Conservation (phyloP, 148 eudicot genomes). For the Hydrangea macrophylla region DNA sequence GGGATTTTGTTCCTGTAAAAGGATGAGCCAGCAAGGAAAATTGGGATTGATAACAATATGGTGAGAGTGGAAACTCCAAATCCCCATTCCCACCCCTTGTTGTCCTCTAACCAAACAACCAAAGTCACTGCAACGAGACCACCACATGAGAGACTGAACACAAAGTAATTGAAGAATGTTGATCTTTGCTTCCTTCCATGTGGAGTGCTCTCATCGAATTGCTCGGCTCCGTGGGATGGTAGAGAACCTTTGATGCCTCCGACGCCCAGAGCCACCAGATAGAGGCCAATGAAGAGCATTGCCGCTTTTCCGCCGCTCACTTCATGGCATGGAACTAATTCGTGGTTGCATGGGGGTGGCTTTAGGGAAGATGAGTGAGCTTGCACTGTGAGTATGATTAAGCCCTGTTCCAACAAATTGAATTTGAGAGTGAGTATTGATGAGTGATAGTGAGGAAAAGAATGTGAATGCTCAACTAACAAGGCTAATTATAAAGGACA, state of each 20-base stretch:
- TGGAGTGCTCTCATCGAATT: conserved; percentile 65
- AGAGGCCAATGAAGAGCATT: conserved; percentile 75
- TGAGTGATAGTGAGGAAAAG: no score
- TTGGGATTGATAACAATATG: conserved; percentile 61
- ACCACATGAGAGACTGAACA: conserved; percentile 73
- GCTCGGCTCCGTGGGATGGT: conserved; percentile 90
- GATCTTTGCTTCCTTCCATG: conserved; percentile 75
- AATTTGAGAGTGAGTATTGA: not conserved
- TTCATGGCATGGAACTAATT: conserved; percentile 34
- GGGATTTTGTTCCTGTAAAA: conserved; percentile 80
- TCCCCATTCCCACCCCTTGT: conserved; percentile 97
- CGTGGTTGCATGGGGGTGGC: conserved; percentile 49
- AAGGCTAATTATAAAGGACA: no score
- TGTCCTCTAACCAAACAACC: conserved; percentile 94
- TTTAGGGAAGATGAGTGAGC: conserved; percentile 52
- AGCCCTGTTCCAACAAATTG: not conserved
- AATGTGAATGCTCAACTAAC: not conserved
- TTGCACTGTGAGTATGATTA: not conserved
- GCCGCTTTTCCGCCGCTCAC: conserved; percentile 53
- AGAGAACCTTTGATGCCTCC: conserved; percentile 93
- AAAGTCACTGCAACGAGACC: conserved; percentile 86
- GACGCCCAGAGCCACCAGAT: conserved; percentile 67
- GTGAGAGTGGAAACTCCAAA: conserved; percentile 68
- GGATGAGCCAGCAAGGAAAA: conserved; percentile 60
- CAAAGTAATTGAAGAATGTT: conserved; percentile 90